Conservation (phyloP, 208 protist species). For the Trypanosoma melophagium region DNA sequence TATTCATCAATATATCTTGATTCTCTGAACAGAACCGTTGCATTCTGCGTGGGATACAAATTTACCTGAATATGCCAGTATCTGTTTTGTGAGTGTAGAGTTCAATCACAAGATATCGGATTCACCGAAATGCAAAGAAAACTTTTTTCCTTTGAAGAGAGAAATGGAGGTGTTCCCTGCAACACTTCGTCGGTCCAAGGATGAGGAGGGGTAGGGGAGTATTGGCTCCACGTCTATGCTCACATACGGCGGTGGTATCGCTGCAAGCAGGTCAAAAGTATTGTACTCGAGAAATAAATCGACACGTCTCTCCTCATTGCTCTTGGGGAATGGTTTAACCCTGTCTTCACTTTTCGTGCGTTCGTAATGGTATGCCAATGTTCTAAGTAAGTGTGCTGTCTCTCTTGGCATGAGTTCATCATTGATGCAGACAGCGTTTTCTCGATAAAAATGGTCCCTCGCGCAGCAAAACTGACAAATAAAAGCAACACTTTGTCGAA, state of each 20-base stretch:
- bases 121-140: conserved; percentile 11
- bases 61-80: too few species aligned
- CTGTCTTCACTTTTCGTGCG: not conserved
- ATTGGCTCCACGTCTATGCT: conserved; percentile 6
- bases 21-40: too few species aligned
- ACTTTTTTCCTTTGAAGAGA: conserved; percentile 19
- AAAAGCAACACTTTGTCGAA: conserved; percentile 62
- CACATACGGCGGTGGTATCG: not conserved
- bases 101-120: too few species aligned
- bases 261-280: conserved; percentile 12
- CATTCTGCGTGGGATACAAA: too few species aligned
- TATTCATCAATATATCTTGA: too few species aligned
- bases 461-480: conserved; percentile 79
- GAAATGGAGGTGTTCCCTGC: conserved; percentile 21
- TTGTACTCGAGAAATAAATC: conserved; percentile 18
- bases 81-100: too few species aligned
- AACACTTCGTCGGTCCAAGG: conserved; percentile 13
- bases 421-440: conserved; percentile 82
- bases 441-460: conserved; percentile 78
- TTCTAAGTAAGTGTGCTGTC: conserved; percentile 46
- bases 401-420: conserved; percentile 64
- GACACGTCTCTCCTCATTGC: not conserved
- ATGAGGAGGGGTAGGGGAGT: not conserved
- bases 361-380: conserved; percentile 44
- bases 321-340: not conserved